Evolutionary conservation across 225 moss, liverwort and hornwort species (phyloP).

Genomic region (Ulota crispa): DNA sequence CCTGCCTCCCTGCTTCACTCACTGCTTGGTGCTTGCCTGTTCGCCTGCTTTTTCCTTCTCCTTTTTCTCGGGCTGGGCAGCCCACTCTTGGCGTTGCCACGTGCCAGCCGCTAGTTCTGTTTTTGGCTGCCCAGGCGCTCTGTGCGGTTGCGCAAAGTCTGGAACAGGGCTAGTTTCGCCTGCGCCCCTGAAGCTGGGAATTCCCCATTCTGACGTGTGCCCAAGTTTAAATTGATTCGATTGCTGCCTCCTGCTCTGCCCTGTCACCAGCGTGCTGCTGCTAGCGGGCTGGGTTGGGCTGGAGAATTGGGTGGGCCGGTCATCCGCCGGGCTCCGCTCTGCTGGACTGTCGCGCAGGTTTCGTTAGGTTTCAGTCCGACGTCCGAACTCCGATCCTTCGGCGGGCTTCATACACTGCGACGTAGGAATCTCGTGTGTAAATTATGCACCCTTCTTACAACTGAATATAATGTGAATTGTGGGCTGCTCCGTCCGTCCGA

Average conservation of each 20-base stretch:
- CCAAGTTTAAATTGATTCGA: slow-evolving; percentile 11
- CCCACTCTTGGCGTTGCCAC: background rate
- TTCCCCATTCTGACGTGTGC: background rate
- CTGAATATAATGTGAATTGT: too few relatives aligned
- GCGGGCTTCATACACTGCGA: background rate
- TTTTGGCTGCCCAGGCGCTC: slow-evolving; percentile 10
- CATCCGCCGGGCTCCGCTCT: background rate
- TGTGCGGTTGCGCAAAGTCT: background rate
- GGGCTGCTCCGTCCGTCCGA: too few relatives aligned
- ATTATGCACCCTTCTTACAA: too few relatives aligned
- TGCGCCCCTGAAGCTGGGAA: slow-evolving; percentile 22
- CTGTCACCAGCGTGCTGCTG: too few relatives aligned
- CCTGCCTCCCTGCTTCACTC: background rate
- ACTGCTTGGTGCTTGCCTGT: background rate
- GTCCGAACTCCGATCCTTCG: background rate
- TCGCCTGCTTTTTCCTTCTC: too few relatives aligned
- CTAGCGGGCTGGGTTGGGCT: background rate
- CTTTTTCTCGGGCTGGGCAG: background rate
- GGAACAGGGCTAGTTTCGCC: background rate
- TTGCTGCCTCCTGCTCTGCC: background rate
- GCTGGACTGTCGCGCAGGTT: background rate
- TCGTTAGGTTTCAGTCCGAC: background rate
- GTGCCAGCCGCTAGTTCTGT: background rate
- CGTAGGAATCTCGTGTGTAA: background rate
- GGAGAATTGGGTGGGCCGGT: background rate